Evolutionary conservation across 2,329 filamentous ascomycete genomes (phyloP).

Genomic region (Clonostachys chloroleuca): DNA sequence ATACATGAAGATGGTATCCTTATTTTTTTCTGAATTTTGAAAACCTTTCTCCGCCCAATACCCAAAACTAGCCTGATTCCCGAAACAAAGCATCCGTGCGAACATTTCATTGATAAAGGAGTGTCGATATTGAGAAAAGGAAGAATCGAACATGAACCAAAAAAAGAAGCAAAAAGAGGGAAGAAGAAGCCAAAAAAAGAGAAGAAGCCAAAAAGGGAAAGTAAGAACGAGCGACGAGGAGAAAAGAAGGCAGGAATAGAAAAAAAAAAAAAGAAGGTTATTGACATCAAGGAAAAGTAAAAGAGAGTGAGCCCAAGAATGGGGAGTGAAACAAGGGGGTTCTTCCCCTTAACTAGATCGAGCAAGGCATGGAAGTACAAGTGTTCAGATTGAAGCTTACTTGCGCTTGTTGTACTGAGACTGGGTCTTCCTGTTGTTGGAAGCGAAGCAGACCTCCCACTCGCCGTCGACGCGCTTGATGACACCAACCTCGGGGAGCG

Average conservation of each 20-base stretch:
- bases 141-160: not conserved
- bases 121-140: not conserved
- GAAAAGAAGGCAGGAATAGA: not conserved
- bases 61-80: too few relatives aligned
- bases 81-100: too few relatives aligned
- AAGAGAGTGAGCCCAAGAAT: too few relatives aligned
- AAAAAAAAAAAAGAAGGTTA: not conserved
- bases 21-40: too few relatives aligned
- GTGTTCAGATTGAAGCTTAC: not conserved
- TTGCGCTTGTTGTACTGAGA: not conserved
- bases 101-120: too few relatives aligned
- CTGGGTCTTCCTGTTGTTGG: not conserved
- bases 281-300: not conserved
- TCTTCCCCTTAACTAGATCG: not conserved
- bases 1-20: too few relatives aligned
- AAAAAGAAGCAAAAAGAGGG: not conserved
- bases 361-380: not conserved
- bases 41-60: too few relatives aligned
- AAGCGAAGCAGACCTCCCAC: conserved; percentile 28
- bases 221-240: not conserved
- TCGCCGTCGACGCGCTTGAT: conserved; percentile 15
- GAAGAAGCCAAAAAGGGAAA: not conserved
- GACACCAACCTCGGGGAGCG: conserved; percentile 26
- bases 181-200: not conserved
- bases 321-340: too few relatives aligned